phyloP scores from a whole-genome alignment of 1,284 basidiomycete species.

The Marasmius tenuissimus region DNA sequence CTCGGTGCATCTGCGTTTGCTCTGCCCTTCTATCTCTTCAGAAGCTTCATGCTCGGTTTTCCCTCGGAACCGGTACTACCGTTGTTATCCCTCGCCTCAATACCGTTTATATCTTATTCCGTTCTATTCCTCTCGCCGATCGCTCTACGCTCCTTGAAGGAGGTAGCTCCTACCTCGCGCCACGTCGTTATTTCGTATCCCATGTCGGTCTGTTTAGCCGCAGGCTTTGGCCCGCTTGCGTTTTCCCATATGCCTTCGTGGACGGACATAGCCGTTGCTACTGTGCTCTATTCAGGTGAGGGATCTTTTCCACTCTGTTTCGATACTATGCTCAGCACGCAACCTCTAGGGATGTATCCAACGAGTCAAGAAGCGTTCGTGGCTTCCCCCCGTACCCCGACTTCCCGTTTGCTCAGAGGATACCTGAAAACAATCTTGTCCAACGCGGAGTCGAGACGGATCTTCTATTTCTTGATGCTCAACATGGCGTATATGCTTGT shows the following conservation, averaged over 20 bases:
- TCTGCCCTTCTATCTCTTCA: conserved; percentile 62
- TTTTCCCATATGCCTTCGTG: conserved; percentile 56
- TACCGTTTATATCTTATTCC: conserved; percentile 61
- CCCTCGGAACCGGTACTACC: conserved; percentile 44
- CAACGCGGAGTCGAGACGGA: conserved; percentile 90
- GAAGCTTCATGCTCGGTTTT: conserved; percentile 42
- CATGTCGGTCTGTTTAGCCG: conserved; percentile 41
- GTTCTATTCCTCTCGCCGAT: conserved; percentile 59
- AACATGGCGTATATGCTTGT: conserved; percentile 97
- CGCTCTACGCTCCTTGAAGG: conserved; percentile 45
- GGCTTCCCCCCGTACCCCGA: conserved; percentile 51
- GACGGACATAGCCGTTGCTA: conserved; percentile 51
- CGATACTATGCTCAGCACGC: background rate
- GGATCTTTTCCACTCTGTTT: conserved; percentile 8
- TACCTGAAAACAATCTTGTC: conserved; percentile 89
- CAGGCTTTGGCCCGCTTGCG: conserved; percentile 48
- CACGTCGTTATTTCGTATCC: conserved; percentile 57
- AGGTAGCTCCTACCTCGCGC: conserved; percentile 48
- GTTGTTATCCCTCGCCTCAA: conserved; percentile 49
- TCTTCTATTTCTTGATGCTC: conserved; percentile 95
- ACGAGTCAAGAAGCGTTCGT: conserved; percentile 42
- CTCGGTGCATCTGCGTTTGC: conserved; percentile 64
- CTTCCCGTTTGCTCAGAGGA: conserved; percentile 60
- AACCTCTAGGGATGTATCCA: conserved; percentile 55
- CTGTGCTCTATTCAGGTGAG: conserved; percentile 61